These are phyloP conservation scores for Candida ovalis DNA, from an alignment of 805 yeast species.

Conservation along the genomic window DNA sequence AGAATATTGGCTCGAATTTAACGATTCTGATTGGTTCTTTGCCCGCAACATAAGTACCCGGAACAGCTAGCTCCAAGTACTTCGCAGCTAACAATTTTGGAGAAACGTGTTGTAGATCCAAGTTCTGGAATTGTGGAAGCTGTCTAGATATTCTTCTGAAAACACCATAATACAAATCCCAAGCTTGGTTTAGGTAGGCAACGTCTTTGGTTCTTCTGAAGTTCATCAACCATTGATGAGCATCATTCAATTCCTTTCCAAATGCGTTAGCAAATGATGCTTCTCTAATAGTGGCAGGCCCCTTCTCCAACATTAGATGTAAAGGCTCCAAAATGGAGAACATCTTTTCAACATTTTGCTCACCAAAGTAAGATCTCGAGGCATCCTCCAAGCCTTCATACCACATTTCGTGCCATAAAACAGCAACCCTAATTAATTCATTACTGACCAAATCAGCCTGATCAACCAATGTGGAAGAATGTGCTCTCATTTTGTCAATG, in stretches of 20 bases:
- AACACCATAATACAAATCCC: constrained; percentile 95
- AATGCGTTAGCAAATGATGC: constrained; percentile 89
- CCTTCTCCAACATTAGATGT: constrained; percentile 76
- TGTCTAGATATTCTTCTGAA: constrained; percentile 89
- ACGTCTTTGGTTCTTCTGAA: constrained; percentile 82
- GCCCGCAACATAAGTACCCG: constrained; percentile 89
- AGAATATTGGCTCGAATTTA: constrained; percentile 75
- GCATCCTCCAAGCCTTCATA: constrained; percentile 97
- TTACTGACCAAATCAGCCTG: constrained; percentile 94
- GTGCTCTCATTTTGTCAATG: constrained; percentile 87
- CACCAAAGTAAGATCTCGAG: constrained; percentile 87
- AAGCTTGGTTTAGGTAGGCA: constrained; percentile 89
- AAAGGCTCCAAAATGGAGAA: constrained; percentile 84
- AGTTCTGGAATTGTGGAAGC: constrained; percentile 76
- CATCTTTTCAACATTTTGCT: constrained; percentile 93
- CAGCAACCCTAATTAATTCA: constrained; percentile 91
- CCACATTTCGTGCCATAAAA: constrained; percentile 97
- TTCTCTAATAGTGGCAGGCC: constrained; percentile 91
- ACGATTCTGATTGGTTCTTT: constrained; percentile 70
- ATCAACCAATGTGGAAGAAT: constrained; percentile 78
- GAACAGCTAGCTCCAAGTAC: constrained; percentile 83
- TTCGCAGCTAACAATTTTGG: constrained; percentile 79
- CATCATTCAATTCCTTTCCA: constrained; percentile 89
- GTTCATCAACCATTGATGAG: constrained; percentile 88
- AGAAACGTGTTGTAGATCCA: constrained; percentile 90